Evolutionary conservation across 768 basidiomycete species (phyloP), one percentile per base, ranked within the genome.

Genomic region (Mrakia gelida): DNA sequence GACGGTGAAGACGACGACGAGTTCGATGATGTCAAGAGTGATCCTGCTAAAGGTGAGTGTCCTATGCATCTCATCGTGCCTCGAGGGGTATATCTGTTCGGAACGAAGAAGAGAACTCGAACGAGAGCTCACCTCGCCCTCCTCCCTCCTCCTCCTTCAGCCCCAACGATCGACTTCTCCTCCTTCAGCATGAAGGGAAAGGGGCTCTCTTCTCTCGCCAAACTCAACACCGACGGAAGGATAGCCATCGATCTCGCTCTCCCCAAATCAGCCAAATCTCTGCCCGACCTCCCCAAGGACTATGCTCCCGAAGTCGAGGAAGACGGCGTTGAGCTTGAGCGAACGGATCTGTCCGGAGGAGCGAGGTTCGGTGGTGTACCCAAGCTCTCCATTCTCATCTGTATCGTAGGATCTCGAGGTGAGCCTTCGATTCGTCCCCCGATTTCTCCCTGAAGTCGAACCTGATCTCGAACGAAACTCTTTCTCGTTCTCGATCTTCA

Each of bases 361-460:
- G 77, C 77, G 9, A 65, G 68, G 41, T 77, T 68, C 15, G 72
- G 75, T 23, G 73, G 80, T 34, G 82, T 82, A 71, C 84, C 84
- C 2, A 81, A 82, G 9, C 82, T 91, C 82, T 89, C 86, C 79
- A 88, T 91, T 52, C 88, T 90, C 59, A 88, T 91, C 67, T 89
- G 90, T 88, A 89, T 91, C 68, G 89, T 90, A 34, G 90, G 90
- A 15, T 89, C 88, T 80, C 84, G 90, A 80, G 90, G 62, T 49
- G 23, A 59, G 76, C 18, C 21, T 52, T 21, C 49, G 3, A 21
- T 30, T 63, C 38, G 8, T 38, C 56, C 34, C 21, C 32, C 7
- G 26, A 0, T 28, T 32, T 9, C 1, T 38, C 30, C 0, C 1
- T 1, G 26, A 9, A 16, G 49, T 52, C 18, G 49, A 0, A 52